Evolutionary conservation across 2,329 filamentous ascomycete species (phyloP), one percentile per base, ranked within the genome.

Genomic region (Fusarium buharicum): DNA sequence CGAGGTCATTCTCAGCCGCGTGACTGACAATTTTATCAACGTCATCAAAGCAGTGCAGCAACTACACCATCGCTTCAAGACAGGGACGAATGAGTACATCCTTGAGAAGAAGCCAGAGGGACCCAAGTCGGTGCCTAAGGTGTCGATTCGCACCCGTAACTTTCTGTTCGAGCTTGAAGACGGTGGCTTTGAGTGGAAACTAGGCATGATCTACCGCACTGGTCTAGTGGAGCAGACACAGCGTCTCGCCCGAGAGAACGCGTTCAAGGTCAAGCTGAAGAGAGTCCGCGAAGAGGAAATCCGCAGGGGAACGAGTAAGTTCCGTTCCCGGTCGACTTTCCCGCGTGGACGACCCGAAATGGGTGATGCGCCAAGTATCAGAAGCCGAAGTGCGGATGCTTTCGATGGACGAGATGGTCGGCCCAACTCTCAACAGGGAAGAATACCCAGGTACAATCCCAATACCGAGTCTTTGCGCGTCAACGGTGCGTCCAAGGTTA

Each of bases 101-200:
- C 81, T 97, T 3, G 88, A 90, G 14, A 97, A 97, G 76, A 84
- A 85, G 10, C 92, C 95, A 0, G 92, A 97, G 75, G 89, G 84
- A 0, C 92, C 96, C 1, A 98, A 96, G 74, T 81, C 86, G 40
- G 88, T 99, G 0, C 95, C 95, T 2, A 94, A 91, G 71, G 81
- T 99, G 18, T 94, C 93, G 0, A 66, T 99, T 10, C 87, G 93
- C 47, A 90, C 90, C 50, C 90, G 91, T 68, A 91, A 90, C 6
- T 82, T 99, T 20, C 78, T 97, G 3, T 94, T 99, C 56, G 94
- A 98, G 72, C 82, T 99, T 31, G 95, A 99, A 76, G 95, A 99
- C 73, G 94, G 95, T 45, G 90, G 92, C 0, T 99, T 99, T 70
- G 95, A 99, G 74, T 99, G 93, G 91, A 98, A 97, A 73, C 81